phyloP scores from a whole-genome alignment of 1,139 yeast species.

The Maudiozyma humilis region DNA sequence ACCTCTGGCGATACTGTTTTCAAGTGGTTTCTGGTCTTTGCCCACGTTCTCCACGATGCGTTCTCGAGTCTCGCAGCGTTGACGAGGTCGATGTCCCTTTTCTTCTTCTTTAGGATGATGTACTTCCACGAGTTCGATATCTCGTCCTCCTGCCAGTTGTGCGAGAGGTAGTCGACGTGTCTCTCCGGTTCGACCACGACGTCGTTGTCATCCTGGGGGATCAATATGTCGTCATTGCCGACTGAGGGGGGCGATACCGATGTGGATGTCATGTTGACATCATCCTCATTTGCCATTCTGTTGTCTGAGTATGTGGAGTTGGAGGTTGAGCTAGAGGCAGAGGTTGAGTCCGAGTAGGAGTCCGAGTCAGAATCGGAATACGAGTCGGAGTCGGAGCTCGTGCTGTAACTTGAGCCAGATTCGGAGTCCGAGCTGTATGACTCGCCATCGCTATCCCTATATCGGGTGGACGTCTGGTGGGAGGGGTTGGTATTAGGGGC shows the following conservation, averaged over 20 bases:
- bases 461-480: not conserved
- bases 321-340: not conserved
- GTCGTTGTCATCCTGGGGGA: slow-evolving; percentile 80
- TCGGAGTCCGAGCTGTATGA: slow-evolving; percentile 2
- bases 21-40: slow-evolving; percentile 59
- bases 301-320: slow-evolving; percentile 8
- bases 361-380: slow-evolving; percentile 6
- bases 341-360: slow-evolving; percentile 9
- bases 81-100: slow-evolving; percentile 45
- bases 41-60: slow-evolving; percentile 85
- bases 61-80: slow-evolving; percentile 60
- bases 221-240: slow-evolving; percentile 32
- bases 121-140: slow-evolving; percentile 93
- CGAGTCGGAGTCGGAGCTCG: not conserved
- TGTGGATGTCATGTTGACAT: slow-evolving; percentile 16
- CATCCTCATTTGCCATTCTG: slow-evolving; percentile 14
- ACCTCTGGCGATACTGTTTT: slow-evolving; percentile 65
- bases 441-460: slow-evolving; percentile 6
- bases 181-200: slow-evolving; percentile 71
- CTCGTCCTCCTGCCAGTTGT: slow-evolving; percentile 91
- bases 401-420: not conserved
- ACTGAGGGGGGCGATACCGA: slow-evolving; percentile 34
- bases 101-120: slow-evolving; percentile 67
- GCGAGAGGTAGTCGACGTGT: slow-evolving; percentile 91
- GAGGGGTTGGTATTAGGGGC: no score